These are phyloP conservation scores for Kwoniella dejecticola DNA, from an alignment of 768 basidiomycete genomes.

Conservation along the genomic window DNA sequence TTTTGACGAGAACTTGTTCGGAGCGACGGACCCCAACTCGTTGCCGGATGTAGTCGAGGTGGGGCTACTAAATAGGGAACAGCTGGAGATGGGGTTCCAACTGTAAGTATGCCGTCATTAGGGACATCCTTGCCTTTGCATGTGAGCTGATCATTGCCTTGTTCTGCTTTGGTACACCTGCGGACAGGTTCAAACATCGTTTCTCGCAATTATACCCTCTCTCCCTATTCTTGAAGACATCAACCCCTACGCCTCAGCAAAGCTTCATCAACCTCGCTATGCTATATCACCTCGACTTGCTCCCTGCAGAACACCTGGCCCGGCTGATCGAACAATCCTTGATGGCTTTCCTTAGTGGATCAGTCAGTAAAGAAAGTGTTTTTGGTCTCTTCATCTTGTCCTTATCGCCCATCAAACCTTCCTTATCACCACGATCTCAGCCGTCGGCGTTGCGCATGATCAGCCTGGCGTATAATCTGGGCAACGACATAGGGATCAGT, in stretches of 20 bases:
- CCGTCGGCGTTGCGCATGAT: conserved; percentile 11
- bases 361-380: not conserved
- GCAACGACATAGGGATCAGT: conserved; percentile 3
- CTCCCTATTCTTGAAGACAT: conserved; percentile 9
- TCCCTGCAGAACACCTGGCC: not conserved
- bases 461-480: conserved; percentile 13
- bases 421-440: not conserved
- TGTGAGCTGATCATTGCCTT: too few species aligned
- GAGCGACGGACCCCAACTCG: conserved; percentile 1
- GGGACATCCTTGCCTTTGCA: too few species aligned
- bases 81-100: conserved; percentile 23
- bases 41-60: conserved; percentile 5
- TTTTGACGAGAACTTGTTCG: conserved; percentile 15
- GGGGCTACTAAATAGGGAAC: conserved; percentile 3
- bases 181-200: conserved; percentile 17
- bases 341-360: conserved; percentile 5
- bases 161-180: too few species aligned
- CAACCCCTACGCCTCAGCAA: conserved; percentile 9
- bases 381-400: conserved; percentile 12
- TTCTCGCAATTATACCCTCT: conserved; percentile 16
- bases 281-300: not conserved
- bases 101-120: conserved; percentile 13
- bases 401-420: conserved; percentile 1
- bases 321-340: not conserved
- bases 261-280: conserved; percentile 12